Conservation (phyloP, 345 rosid genomes). For the Jatropha curcas region DNA sequence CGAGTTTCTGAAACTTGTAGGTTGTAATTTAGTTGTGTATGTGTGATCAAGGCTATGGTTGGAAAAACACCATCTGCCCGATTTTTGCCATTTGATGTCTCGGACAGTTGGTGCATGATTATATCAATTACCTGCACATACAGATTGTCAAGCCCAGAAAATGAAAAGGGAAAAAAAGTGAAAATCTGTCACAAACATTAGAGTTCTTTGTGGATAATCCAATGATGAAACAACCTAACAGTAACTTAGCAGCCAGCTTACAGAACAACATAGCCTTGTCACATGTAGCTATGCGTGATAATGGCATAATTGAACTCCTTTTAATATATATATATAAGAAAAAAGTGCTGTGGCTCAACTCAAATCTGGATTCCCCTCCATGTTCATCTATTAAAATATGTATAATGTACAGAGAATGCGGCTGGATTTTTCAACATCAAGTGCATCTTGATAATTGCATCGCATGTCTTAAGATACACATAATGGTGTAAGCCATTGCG, state of each 20-base stretch:
- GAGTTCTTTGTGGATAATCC: conserved; percentile 7
- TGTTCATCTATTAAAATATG: no score
- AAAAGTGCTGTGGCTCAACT: no score
- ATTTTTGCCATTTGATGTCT: conserved; percentile 47
- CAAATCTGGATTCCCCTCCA: no score
- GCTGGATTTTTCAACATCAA: no score
- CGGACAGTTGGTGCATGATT: conserved; percentile 39
- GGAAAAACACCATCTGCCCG: conserved; percentile 31
- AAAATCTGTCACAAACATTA: neutral
- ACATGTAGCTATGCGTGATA: neutral
- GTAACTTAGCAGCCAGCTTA: neutral
- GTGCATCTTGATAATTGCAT: no score
- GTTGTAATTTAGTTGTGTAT: conserved; percentile 29
- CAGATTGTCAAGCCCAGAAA: conserved; percentile 20
- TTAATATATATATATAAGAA: no score
- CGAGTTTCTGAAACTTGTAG: conserved; percentile 54
- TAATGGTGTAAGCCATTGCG: no score
- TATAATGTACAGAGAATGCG: no score
- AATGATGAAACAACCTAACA: neutral
- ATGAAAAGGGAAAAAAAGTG: neutral
- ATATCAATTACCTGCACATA: conserved; percentile 39
- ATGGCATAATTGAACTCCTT: no score
- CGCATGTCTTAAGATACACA: no score
- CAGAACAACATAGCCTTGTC: neutral
- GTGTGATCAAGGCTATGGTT: conserved; percentile 15